phyloP scores from a whole-genome alignment of 1,284 basidiomycete species.

The Pascua sp. region DNA sequence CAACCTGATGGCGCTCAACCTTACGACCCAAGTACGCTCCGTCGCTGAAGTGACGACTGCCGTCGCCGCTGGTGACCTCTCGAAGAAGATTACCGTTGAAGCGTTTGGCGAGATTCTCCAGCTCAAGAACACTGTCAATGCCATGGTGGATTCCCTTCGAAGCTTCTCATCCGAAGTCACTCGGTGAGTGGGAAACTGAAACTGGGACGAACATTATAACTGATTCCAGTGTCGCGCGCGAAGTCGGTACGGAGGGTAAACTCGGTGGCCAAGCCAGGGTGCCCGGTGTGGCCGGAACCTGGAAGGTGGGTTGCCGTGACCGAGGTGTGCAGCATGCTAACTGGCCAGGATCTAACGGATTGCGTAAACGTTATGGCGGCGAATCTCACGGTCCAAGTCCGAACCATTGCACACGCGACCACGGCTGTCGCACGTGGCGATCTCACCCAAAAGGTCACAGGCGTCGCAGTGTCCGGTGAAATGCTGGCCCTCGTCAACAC shows the following conservation, averaged over 20 bases:
- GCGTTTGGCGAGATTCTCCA: slow-evolving; percentile 97
- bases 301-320: slow-evolving; percentile 56
- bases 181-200: slow-evolving; percentile 43
- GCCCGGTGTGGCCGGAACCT: slow-evolving; percentile 81
- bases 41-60: slow-evolving; percentile 98
- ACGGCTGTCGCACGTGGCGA: slow-evolving; percentile 93
- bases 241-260: slow-evolving; percentile 92
- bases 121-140: slow-evolving; percentile 58
- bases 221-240: slow-evolving; percentile 62
- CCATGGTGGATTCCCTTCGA: slow-evolving; percentile 47
- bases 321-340: no score
- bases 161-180: slow-evolving; percentile 65
- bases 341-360: slow-evolving; percentile 71
- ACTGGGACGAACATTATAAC: not conserved
- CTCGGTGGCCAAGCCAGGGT: slow-evolving; percentile 90
- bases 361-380: slow-evolving; percentile 74
- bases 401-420: slow-evolving; percentile 91
- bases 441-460: slow-evolving; percentile 86
- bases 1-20: slow-evolving; percentile 66
- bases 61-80: slow-evolving; percentile 87
- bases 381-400: slow-evolving; percentile 82
- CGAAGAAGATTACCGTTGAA: slow-evolving; percentile 86
- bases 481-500: slow-evolving; percentile 77
- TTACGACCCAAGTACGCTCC: slow-evolving; percentile 94
- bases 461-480: slow-evolving; percentile 90